Evolutionary conservation across 106 monocot genomes (phyloP).

Genomic region (Dioscorea dumetorum): DNA sequence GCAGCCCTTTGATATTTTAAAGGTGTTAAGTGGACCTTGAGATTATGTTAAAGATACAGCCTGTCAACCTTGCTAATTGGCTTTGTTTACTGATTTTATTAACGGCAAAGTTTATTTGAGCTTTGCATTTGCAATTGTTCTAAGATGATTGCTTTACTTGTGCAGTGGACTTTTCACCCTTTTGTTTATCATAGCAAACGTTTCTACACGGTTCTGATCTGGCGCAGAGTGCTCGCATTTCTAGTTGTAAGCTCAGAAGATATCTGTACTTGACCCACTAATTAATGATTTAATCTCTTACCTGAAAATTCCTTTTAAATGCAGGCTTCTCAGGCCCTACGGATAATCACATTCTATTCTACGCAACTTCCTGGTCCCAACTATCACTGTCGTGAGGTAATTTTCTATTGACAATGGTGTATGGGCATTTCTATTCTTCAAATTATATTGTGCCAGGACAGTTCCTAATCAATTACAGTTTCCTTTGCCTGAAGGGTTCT

Average conservation of each 20-base stretch:
- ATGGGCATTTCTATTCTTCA: neutral
- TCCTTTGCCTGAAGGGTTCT: constrained; percentile 49
- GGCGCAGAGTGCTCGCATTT: constrained; percentile 80
- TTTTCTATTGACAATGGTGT: neutral
- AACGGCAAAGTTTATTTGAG: neutral
- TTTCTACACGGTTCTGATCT: constrained; percentile 76
- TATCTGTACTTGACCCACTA: too few species aligned
- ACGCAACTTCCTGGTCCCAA: constrained; percentile 97
- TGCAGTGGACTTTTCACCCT: constrained; percentile 83
- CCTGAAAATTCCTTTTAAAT: neutral
- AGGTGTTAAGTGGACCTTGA: too few species aligned
- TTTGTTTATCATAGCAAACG: constrained; percentile 67
- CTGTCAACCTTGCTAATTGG: too few species aligned
- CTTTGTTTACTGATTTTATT: too few species aligned
- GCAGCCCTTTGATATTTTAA: too few species aligned
- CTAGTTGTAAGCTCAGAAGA: constrained; percentile 65
- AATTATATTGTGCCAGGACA: neutral
- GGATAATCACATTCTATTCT: constrained; percentile 96
- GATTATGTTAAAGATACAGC: too few species aligned
- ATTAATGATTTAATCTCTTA: too few species aligned
- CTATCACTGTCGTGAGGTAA: constrained; percentile 98
- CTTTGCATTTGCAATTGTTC: neutral
- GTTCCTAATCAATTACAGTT: neutral
- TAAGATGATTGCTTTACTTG: constrained; percentile 6
- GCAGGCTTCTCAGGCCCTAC: constrained; percentile 71